A percentile compares a stretch with the other conserved stretches of the same genome.
phyloP scores from a whole-genome alignment of 2,329 filamentous ascomycete species.

The Fusarium xyrophilum region DNA sequence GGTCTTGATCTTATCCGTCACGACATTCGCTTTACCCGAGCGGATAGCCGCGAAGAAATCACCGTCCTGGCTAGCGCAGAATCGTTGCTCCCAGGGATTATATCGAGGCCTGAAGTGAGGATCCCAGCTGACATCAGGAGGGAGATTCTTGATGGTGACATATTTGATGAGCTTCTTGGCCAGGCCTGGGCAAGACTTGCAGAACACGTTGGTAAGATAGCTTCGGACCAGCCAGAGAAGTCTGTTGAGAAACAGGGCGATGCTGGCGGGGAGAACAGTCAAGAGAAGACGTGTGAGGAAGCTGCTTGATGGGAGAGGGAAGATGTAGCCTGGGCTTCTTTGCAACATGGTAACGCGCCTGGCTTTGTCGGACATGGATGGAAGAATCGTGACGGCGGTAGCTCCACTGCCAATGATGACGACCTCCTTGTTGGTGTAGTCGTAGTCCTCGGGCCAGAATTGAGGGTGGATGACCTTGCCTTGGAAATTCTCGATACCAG shows the following conservation, averaged over 20 bases:
- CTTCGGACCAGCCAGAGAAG: slow-evolving; percentile 56
- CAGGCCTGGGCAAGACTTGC: slow-evolving; percentile 55
- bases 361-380: slow-evolving; percentile 64
- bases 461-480: slow-evolving; percentile 69
- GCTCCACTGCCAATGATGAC: slow-evolving; percentile 73
- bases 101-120: slow-evolving; percentile 64
- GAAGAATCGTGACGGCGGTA: slow-evolving; percentile 71
- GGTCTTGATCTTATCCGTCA: slow-evolving; percentile 55
- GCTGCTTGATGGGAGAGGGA: slow-evolving; percentile 57
- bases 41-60: slow-evolving; percentile 55
- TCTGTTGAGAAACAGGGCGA: slow-evolving; percentile 55
- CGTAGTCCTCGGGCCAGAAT: slow-evolving; percentile 73
- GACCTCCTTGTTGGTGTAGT: slow-evolving; percentile 69
- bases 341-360: slow-evolving; percentile 73
- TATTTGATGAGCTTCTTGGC: slow-evolving; percentile 54
- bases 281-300: slow-evolving; percentile 47
- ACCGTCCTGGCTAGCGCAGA: slow-evolving; percentile 63
- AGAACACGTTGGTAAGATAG: slow-evolving; percentile 54
- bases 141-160: slow-evolving; percentile 55
- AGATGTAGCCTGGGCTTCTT: slow-evolving; percentile 68
- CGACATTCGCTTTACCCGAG: slow-evolving; percentile 49
- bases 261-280: slow-evolving; percentile 50
- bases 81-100: slow-evolving; percentile 70
- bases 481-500: slow-evolving; percentile 49
- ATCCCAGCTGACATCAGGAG: slow-evolving; percentile 54